Evolutionary conservation across 2,329 filamentous ascomycete genomes (phyloP).

Genomic region (Monilinia laxa): DNA sequence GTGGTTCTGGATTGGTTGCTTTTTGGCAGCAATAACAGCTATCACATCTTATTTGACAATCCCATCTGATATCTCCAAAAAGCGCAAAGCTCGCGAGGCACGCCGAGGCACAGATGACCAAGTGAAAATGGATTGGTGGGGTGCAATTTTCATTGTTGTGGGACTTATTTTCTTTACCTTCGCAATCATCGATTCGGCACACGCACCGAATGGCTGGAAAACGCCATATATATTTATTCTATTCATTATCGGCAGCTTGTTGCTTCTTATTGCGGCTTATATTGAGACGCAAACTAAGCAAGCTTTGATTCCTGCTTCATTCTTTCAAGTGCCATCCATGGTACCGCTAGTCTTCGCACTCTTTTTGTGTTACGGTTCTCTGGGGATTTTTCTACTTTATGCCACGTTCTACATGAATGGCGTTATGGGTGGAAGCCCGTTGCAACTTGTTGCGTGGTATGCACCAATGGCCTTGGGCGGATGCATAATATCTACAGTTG

Average conservation of each 20-base stretch:
- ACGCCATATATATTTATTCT: conserved; percentile 70
- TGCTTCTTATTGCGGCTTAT: conserved; percentile 62
- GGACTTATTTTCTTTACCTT: conserved; percentile 71
- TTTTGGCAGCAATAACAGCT: conserved; percentile 50
- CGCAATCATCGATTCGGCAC: conserved; percentile 70
- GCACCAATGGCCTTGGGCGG: conserved; percentile 68
- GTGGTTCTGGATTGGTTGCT: conserved; percentile 67
- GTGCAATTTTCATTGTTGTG: conserved; percentile 58
- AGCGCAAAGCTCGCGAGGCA: conserved; percentile 30
- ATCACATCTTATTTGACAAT: conserved; percentile 50
- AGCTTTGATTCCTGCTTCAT: conserved; percentile 66
- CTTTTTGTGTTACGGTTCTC: conserved; percentile 66
- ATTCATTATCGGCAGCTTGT: conserved; percentile 60
- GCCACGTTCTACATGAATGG: conserved; percentile 62
- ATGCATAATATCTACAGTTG: conserved; percentile 61
- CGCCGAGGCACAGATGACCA: conserved; percentile 29
- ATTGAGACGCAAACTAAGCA: conserved; percentile 66
- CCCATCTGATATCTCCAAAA: conserved; percentile 48
- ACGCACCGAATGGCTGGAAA: conserved; percentile 68
- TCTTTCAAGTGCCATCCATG: conserved; percentile 72
- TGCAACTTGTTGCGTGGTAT: conserved; percentile 60
- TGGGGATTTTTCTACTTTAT: conserved; percentile 70
- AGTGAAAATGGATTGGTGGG: conserved; percentile 68
- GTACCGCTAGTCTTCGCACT: conserved; percentile 59
- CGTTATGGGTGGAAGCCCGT: conserved; percentile 52